Evolutionary conservation across 176 grass and related monocot genomes (phyloP).

Genomic region (Lolium multiflorum): DNA sequence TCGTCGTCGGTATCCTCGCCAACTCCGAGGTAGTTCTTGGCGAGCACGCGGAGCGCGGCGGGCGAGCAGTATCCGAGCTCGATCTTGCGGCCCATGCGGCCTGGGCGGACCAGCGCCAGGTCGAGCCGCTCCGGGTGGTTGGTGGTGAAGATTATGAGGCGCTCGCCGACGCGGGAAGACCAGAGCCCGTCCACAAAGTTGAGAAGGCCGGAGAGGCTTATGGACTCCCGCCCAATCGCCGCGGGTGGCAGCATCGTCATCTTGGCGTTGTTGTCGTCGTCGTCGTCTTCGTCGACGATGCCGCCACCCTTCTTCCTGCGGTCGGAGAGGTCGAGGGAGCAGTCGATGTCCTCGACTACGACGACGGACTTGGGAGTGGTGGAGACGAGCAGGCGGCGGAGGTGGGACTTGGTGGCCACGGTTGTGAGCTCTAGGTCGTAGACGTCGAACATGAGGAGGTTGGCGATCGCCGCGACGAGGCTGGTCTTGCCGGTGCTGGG

Average conservation of each 20-base stretch:
- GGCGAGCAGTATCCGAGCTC: conserved; percentile 64
- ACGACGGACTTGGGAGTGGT: conserved; percentile 67
- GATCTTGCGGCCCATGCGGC: conserved; percentile 76
- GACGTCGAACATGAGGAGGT: conserved; percentile 81
- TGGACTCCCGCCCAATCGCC: conserved; percentile 11
- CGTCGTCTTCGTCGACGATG: background rate
- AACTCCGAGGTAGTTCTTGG: conserved; percentile 65
- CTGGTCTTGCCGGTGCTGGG: conserved; percentile 81
- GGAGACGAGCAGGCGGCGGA: conserved; percentile 66
- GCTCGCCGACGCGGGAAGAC: conserved; percentile 75
- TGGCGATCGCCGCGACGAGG: conserved; percentile 74
- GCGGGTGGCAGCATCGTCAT: background rate
- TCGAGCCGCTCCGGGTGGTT: conserved; percentile 83
- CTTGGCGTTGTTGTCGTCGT: background rate
- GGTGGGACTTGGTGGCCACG: conserved; percentile 60
- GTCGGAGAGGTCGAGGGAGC: conserved; percentile 64
- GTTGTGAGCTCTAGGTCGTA: conserved; percentile 80
- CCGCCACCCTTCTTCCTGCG: conserved; percentile 39
- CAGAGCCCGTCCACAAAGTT: conserved; percentile 84
- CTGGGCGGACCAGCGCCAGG: conserved; percentile 64
- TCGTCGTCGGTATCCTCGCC: conserved; percentile 9
- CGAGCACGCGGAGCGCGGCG: conserved; percentile 58
- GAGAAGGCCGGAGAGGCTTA: conserved; percentile 72
- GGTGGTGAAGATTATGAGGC: conserved; percentile 84
- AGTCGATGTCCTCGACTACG: conserved; percentile 74